A percentile compares a stretch with the other conserved stretches of the same genome.
Conservation (phyloP, 768 basidiomycete species). For the Hydnum rufescens region DNA sequence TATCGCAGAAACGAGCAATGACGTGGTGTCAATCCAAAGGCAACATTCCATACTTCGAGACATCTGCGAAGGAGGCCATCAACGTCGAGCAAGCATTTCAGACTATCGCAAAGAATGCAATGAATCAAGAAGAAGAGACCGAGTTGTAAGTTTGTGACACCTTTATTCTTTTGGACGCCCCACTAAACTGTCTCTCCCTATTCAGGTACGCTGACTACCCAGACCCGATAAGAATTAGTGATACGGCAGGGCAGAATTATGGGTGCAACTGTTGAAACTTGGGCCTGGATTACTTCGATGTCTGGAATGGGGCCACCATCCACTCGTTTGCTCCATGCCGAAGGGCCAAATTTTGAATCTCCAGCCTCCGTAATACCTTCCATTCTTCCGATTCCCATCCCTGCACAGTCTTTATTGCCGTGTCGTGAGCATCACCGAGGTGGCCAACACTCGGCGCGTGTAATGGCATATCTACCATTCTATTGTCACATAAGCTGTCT, state of each 20-base stretch:
- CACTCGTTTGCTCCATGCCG: too few relatives aligned
- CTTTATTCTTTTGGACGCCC: constrained; percentile 1
- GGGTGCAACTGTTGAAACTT: constrained; percentile 65
- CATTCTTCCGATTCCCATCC: too few relatives aligned
- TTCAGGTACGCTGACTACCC: constrained; percentile 92
- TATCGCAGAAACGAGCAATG: constrained; percentile 98
- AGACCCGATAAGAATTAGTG: constrained; percentile 93
- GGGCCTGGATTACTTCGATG: too few relatives aligned
- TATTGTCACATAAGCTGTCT: too few relatives aligned
- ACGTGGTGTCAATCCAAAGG: constrained; percentile 99
- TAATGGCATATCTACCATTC: too few relatives aligned
- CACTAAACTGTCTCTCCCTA: constrained; percentile 5
- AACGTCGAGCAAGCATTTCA: constrained; percentile 99
- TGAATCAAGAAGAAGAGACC: constrained; percentile 93
- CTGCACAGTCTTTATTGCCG: too few relatives aligned
- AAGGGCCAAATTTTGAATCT: too few relatives aligned
- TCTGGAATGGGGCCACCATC: too few relatives aligned
- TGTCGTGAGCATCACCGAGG: too few relatives aligned
- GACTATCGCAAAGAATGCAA: constrained; percentile 97
- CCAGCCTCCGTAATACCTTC: too few relatives aligned
- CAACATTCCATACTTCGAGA: constrained; percentile 99
- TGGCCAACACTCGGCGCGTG: too few relatives aligned
- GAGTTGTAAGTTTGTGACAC: constrained; percentile 44
- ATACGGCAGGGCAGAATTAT: constrained; percentile 77
- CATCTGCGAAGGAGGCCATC: constrained; percentile 98